Evolutionary conservation across 2,329 filamentous ascomycete species (phyloP).

Genomic region (Mycosphaerella arachidis): DNA sequence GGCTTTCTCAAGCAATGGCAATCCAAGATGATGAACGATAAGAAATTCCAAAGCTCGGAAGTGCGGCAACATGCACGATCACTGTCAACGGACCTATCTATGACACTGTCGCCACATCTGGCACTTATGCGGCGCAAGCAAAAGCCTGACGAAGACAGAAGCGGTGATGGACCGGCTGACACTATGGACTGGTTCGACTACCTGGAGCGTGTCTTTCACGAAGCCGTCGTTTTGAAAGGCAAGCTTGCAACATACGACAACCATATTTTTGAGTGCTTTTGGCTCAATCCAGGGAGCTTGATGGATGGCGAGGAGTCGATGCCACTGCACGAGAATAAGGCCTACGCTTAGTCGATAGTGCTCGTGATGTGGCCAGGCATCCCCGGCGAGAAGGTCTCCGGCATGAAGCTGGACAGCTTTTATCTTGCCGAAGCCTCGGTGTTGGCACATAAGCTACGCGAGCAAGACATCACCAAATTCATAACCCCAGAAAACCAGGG

Average conservation of each 20-base stretch:
- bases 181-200: neutral
- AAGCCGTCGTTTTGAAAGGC: slow-evolving; percentile 1
- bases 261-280: neutral
- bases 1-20: neutral
- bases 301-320: neutral
- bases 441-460: too few relatives aligned
- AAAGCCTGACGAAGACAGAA: neutral
- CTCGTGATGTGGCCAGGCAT: neutral
- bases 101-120: slow-evolving; percentile 1
- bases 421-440: too few relatives aligned
- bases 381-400: too few relatives aligned
- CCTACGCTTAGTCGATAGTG: neutral
- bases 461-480: too few relatives aligned
- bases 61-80: neutral
- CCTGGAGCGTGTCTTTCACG: neutral
- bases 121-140: neutral
- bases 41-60: neutral
- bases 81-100: neutral
- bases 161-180: neutral
- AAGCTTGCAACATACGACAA: neutral
- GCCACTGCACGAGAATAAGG: neutral
- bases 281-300: neutral
- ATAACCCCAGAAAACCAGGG: too few relatives aligned
- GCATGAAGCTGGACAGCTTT: too few relatives aligned
- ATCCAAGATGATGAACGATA: neutral